These are phyloP conservation scores for Hypoxylon intermedium DNA, from an alignment of 495 filamentous ascomycete species.

Conservation along the genomic window DNA sequence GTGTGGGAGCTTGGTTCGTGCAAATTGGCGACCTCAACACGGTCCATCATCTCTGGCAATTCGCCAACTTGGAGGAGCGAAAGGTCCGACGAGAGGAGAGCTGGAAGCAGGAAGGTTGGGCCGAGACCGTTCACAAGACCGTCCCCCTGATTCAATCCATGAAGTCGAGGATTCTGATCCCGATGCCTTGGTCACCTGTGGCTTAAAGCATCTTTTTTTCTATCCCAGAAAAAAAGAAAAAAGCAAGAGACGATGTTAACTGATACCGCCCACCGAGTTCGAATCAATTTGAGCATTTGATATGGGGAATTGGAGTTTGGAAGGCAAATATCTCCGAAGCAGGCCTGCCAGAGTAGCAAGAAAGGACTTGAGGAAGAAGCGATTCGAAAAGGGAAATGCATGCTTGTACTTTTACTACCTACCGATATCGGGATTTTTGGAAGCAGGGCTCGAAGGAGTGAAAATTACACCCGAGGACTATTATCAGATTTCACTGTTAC, in stretches of 20 bases:
- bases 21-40: slow-evolving; percentile 98
- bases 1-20: slow-evolving; percentile 97
- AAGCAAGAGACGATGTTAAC: too few species aligned
- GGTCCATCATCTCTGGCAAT: slow-evolving; percentile 98
- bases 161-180: slow-evolving; percentile 91
- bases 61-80: slow-evolving; percentile 92
- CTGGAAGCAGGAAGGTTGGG: slow-evolving; percentile 95
- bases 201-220: slow-evolving; percentile 66
- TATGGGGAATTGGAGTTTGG: slow-evolving; percentile 33
- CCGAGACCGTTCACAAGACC: slow-evolving; percentile 97
- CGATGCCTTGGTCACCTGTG: slow-evolving; percentile 95
- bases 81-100: slow-evolving; percentile 91
- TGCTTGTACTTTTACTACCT: slow-evolving; percentile 29
- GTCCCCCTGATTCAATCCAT: slow-evolving; percentile 96
- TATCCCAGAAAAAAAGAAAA: neutral
- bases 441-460: neutral
- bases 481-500: slow-evolving; percentile 11
- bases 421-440: slow-evolving; percentile 4
- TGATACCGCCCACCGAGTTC: neutral
- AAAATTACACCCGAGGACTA: slow-evolving; percentile 8
- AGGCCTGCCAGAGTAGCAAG: neutral
- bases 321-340: slow-evolving; percentile 14
- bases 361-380: slow-evolving; percentile 3
- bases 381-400: neutral
- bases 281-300: slow-evolving; percentile 20